phyloP scores from a whole-genome alignment of 306 rosid species.

The Vicia villosa region DNA sequence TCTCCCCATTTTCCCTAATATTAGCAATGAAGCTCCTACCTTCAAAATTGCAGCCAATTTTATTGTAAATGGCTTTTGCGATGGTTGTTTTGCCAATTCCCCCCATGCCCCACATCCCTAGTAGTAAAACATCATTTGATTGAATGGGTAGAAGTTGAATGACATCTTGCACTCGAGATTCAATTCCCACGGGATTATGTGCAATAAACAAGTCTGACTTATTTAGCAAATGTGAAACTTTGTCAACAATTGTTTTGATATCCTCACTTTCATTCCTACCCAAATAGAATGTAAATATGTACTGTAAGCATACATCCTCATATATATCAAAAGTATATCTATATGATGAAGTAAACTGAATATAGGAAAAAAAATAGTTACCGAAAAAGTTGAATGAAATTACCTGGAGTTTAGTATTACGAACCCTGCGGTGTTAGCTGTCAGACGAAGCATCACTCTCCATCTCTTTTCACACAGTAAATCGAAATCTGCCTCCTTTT shows the following conservation, averaged over 20 bases:
- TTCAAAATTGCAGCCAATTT: neutral
- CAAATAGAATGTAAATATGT: too few species aligned
- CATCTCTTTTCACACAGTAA: neutral
- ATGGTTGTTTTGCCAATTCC: conserved; percentile 20
- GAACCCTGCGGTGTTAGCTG: neutral
- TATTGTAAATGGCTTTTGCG: conserved; percentile 7
- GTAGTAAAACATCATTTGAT: neutral
- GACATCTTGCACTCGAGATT: neutral
- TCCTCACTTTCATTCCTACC: conserved; percentile 7
- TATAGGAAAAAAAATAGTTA: too few species aligned
- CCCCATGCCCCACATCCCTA: conserved; percentile 31
- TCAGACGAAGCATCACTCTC: neutral
- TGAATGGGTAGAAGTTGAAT: neutral
- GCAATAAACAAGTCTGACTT: neutral
- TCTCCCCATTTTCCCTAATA: conserved; percentile 1
- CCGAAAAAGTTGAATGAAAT: too few species aligned
- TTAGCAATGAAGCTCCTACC: conserved; percentile 6
- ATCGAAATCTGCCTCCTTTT: too few species aligned
- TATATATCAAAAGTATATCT: too few species aligned
- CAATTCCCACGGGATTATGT: neutral
- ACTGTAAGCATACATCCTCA: too few species aligned
- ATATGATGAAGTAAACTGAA: too few species aligned
- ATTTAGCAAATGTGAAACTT: neutral
- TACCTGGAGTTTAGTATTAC: neutral
- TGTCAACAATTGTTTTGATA: neutral